These are phyloP conservation scores for Candida maltosa DNA, from an alignment of 805 yeast genomes.

Conservation along the genomic window DNA sequence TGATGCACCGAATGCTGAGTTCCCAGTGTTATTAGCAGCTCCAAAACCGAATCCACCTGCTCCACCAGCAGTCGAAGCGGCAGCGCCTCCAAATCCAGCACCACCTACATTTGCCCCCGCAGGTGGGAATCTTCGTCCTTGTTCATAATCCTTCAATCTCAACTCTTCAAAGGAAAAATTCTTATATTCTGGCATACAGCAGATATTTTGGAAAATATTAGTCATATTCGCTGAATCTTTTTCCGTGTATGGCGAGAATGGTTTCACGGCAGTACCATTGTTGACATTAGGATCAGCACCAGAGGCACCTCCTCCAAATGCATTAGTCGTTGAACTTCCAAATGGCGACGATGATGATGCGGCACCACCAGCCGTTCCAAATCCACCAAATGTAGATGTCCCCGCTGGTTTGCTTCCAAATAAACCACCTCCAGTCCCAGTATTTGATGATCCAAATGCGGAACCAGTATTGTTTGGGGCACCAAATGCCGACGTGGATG, in stretches of 20 bases:
- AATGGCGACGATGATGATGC: constrained; percentile 25
- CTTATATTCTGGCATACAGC: constrained; percentile 88
- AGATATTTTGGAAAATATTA: constrained; percentile 62
- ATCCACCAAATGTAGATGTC: constrained; percentile 15
- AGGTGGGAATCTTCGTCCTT: constrained; percentile 48
- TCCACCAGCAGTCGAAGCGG: constrained; percentile 11
- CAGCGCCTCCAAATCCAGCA: constrained; percentile 27
- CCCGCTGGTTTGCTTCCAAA: constrained; percentile 18
- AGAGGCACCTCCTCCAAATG: constrained; percentile 20
- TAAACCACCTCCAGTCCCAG: constrained; percentile 23
- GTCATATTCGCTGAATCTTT: constrained; percentile 59
- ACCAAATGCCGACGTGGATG: constrained; percentile 40
- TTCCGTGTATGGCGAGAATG: constrained; percentile 68
- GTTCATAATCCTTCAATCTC: constrained; percentile 83
- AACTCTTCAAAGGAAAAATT: constrained; percentile 83
- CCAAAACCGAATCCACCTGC: constrained; percentile 19
- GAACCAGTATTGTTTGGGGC: constrained; percentile 10
- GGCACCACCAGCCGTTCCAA: constrained; percentile 12
- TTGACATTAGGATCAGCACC: constrained; percentile 32
- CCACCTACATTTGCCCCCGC: constrained; percentile 38
- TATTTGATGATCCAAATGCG: constrained; percentile 14
- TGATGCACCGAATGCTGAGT: constrained; percentile 28
- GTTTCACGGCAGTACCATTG: constrained; percentile 70
- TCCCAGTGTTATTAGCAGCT: constrained; percentile 14
- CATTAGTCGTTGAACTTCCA: constrained; percentile 13